Base-by-base conservation (phyloP, 192 early-diverging fungal genomes). In the Radiomyces spectabilis region DNA sequence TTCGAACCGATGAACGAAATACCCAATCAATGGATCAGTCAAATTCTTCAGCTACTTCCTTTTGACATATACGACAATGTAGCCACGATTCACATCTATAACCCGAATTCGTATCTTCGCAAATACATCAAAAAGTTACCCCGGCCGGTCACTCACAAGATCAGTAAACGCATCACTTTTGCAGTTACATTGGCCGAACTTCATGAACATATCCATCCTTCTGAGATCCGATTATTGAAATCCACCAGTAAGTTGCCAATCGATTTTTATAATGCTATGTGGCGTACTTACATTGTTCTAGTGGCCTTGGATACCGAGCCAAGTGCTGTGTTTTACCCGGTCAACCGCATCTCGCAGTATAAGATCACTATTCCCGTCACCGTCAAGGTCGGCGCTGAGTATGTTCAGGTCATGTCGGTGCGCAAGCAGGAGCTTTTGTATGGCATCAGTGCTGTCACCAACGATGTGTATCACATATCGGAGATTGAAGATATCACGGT, bases 391-490 rank as follows among this genome's bases (percentile, higher is more conserved):
- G 79, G 85, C 9, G 66, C 76, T 5, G 92, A 97, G 46, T 81
- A 77, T 8, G 84, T 97, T 34, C 89, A 94, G 59, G 79, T 97
- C 29, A 83, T 79, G 50, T 75, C 77, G 33, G 77, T 75, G 52
- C 51, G 60, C 31, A 69, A 63, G 19, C 67, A 63, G 57, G 60
- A 62, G 51, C 68, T 82, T 26, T 61, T 94, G 24, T 74, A 80
- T 57, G 86, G 84, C 9, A 64, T 86, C 44, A 81, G 63, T 48
- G 79, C 84, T 37, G 75, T 81, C 44, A 77, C 89, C 47, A 93
- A 93, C 54, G 94, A 98, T 54, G 85, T 93, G 10, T 89, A 83
- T 59, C 87, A 89, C 54, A 89, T 94, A 5, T 56, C 59, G 10
- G 52, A 59, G 19, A 63, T 70, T 29, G 68, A 70, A 41, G 68